Percentiles rank a stretch among this genome's conserved stretches.
These are phyloP conservation scores for Podaxis carcinomalis DNA, from an alignment of 768 basidiomycete genomes.

Conservation along the genomic window DNA sequence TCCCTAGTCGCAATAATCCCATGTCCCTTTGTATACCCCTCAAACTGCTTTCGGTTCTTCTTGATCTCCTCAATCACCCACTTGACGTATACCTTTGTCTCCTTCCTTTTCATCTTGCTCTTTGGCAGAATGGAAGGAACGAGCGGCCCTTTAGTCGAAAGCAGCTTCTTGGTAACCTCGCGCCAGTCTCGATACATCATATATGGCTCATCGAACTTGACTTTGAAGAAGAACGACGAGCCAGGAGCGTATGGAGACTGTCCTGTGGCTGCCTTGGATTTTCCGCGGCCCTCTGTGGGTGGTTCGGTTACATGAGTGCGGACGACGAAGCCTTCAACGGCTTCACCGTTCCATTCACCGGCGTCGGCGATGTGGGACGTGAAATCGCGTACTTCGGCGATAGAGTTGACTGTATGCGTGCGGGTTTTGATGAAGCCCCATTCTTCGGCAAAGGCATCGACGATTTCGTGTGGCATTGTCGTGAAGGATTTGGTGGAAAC, in stretches of 20 bases:
- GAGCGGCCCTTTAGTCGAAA: slow-evolving; percentile 34
- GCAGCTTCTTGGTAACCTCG: slow-evolving; percentile 82
- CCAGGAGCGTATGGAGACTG: slow-evolving; percentile 69
- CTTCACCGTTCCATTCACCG: slow-evolving; percentile 79
- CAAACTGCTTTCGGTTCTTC: slow-evolving; percentile 54
- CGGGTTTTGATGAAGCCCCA: slow-evolving; percentile 90
- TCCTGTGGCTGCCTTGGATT: slow-evolving; percentile 24
- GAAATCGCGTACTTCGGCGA: slow-evolving; percentile 70
- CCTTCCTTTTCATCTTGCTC: slow-evolving; percentile 66
- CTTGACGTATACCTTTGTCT: slow-evolving; percentile 73
- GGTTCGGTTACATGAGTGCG: slow-evolving; percentile 59
- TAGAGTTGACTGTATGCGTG: slow-evolving; percentile 50
- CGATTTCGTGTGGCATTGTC: slow-evolving; percentile 61
- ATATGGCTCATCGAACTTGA: slow-evolving; percentile 99
- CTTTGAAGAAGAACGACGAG: slow-evolving; percentile 95
- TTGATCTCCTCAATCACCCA: slow-evolving; percentile 83
- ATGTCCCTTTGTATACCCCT: slow-evolving; percentile 59
- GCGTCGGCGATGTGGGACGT: slow-evolving; percentile 59
- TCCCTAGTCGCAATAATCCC: slow-evolving; percentile 87
- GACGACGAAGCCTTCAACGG: slow-evolving; percentile 94
- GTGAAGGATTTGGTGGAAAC: slow-evolving; percentile 58
- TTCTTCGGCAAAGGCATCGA: slow-evolving; percentile 78
- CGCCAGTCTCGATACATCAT: slow-evolving; percentile 99
- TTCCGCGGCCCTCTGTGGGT: slow-evolving; percentile 26
- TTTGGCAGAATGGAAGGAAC: slow-evolving; percentile 44